A percentile compares a stretch with the other conserved stretches of the same genome.
These are phyloP conservation scores for Neocatenulostroma microsporum DNA, from an alignment of 2,329 filamentous ascomycete genomes.

Conservation along the genomic window DNA sequence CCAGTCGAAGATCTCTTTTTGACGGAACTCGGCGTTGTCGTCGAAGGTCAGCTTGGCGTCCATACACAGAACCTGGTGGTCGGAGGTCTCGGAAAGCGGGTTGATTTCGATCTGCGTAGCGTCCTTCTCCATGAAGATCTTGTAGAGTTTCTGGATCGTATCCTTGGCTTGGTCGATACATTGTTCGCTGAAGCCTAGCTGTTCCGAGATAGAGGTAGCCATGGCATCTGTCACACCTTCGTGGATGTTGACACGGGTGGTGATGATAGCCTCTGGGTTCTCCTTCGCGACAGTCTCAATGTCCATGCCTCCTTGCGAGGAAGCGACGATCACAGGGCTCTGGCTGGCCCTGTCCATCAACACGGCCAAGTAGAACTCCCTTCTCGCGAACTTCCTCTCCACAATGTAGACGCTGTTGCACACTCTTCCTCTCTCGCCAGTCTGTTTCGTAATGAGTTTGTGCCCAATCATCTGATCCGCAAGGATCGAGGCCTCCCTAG, in stretches of 20 bases:
- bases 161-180: constrained; percentile 92
- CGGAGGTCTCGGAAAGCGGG: constrained; percentile 93
- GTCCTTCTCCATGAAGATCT: constrained; percentile 97
- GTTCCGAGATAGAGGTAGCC: constrained; percentile 76
- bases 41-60: constrained; percentile 98
- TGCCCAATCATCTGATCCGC: constrained; percentile 99
- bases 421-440: constrained; percentile 81
- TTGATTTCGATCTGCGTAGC: constrained; percentile 99
- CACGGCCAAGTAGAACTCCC: constrained; percentile 98
- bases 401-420: constrained; percentile 99
- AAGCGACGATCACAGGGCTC: constrained; percentile 90
- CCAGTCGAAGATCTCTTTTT: constrained; percentile 92
- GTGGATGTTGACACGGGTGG: constrained; percentile 89
- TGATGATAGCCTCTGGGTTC: constrained; percentile 89
- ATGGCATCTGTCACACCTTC: constrained; percentile 92
- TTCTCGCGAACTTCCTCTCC: constrained; percentile 98
- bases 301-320: constrained; percentile 98
- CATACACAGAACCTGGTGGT: constrained; percentile 98
- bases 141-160: constrained; percentile 98
- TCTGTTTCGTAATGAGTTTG: constrained; percentile 99
- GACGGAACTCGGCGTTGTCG: constrained; percentile 97
- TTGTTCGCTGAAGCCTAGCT: constrained; percentile 96
- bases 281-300: constrained; percentile 99
- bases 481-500: constrained; percentile 92
- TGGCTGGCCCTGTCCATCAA: constrained; percentile 95